Conservation (phyloP, 2,329 filamentous ascomycete species). For the Colletotrichum australisinense region DNA sequence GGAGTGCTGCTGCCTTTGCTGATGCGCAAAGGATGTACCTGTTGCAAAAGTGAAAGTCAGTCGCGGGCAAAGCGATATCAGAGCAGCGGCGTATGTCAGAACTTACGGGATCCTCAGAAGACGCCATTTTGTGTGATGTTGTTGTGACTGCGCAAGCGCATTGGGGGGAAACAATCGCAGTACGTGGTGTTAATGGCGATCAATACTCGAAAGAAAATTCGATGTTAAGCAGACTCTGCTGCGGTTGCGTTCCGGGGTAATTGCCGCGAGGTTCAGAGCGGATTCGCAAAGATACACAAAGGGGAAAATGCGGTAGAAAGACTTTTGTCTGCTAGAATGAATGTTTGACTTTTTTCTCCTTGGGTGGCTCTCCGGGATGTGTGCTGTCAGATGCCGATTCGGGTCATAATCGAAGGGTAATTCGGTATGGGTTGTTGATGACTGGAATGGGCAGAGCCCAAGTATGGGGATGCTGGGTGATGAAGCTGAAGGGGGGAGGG, state of each 20-base stretch:
- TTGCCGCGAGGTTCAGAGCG: neutral
- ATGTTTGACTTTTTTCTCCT: conserved; percentile 19
- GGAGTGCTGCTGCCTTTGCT: conserved; percentile 70
- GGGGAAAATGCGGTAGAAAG: conserved; percentile 21
- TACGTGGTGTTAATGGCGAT: conserved; percentile 5
- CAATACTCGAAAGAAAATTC: conserved; percentile 17
- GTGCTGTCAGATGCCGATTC: conserved; percentile 19
- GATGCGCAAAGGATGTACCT: conserved; percentile 85
- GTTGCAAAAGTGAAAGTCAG: conserved; percentile 29
- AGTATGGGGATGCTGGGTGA: conserved; percentile 1
- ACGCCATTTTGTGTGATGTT: conserved; percentile 33
- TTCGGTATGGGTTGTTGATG: neutral
- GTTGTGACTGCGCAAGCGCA: conserved; percentile 20
- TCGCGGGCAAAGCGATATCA: neutral
- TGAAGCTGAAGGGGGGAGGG: conserved; percentile 8
- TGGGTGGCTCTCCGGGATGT: conserved; percentile 2
- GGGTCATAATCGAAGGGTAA: conserved; percentile 20
- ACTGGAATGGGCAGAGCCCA: conserved; percentile 30
- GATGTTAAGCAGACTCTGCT: conserved; percentile 17
- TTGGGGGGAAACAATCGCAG: conserved; percentile 5
- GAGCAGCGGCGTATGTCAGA: neutral
- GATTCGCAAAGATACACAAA: conserved; percentile 28
- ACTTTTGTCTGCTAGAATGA: conserved; percentile 26
- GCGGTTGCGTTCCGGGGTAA: neutral
- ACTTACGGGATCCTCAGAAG: conserved; percentile 36